Base-by-base conservation (phyloP, 164 flowering plant genomes). In the Vitis rupestris region DNA sequence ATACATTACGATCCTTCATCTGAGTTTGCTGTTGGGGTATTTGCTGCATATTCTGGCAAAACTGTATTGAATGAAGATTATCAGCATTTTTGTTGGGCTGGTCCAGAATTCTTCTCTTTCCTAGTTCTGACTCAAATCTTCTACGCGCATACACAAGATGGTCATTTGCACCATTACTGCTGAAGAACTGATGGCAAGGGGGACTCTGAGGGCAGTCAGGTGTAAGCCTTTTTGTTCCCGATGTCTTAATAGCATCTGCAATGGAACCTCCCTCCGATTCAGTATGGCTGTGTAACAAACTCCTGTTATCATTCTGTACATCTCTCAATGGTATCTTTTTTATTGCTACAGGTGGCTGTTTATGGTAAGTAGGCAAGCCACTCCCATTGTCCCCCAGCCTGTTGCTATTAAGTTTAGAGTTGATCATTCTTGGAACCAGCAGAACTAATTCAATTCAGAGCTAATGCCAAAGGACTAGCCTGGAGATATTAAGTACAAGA, bases 301-400 rank as follows among this genome's bases (percentile, higher is more conserved):
- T 72, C 30, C 64, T 50, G 13, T 63, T 65, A 19, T 65, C 64
- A 44, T 72, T 72, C 52, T 72, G 74, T 27, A 66, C 70, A 59
- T 72, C 74, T 37, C 65, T 66, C 44, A 72, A 37, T 5, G 65
- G 65, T 9, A 37, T 29, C 60, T 72, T 72, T 56, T 65, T 72
- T 48, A 31, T 16, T n/a, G 70, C 53, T 55, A 65, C 6, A 14
- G 64, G 59, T 11, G 74, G 44, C 52, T 65, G 69, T 47, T 63
- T 71, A 14, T 64, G 61, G 57, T 29, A 19, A 11, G 47, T 7
- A 53, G 60, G 12, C 53, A 56, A 54, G 54, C 16, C 15, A 55
- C 27, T 55, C 55, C 54, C 53, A 11, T 54, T 8, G 27, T 55
- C 66, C 14, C 63, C 66, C 64, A 65, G n/a, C 52, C 17, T 51